phyloP scores from a whole-genome alignment of 2,329 filamentous ascomycete species.

The Colletotrichum shisoi region DNA sequence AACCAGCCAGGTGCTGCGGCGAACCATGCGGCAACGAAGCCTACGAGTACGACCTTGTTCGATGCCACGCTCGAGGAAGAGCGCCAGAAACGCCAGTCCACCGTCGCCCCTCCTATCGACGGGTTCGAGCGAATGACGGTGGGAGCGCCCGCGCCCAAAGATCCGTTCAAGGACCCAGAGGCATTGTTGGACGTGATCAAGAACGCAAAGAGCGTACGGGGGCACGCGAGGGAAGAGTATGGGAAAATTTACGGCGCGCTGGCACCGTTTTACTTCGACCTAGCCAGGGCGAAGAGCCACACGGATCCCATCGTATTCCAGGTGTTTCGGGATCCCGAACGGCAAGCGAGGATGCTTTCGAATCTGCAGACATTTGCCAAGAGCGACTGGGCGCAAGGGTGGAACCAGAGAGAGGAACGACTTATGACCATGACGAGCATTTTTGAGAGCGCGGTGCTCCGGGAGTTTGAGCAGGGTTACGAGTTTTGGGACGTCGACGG shows the following conservation, averaged over 20 bases:
- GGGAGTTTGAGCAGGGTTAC: slow-evolving; percentile 93
- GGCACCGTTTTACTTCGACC: slow-evolving; percentile 86
- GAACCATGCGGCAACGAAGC: slow-evolving; percentile 41
- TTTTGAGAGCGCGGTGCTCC: slow-evolving; percentile 88
- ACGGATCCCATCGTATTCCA: slow-evolving; percentile 85
- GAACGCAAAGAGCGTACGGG: slow-evolving; percentile 78
- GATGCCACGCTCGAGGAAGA: slow-evolving; percentile 75
- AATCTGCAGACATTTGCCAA: slow-evolving; percentile 80
- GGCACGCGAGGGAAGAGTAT: slow-evolving; percentile 87
- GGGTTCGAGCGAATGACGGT: slow-evolving; percentile 83
- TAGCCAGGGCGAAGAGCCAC: slow-evolving; percentile 74
- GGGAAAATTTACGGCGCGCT: slow-evolving; percentile 89
- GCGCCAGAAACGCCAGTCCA: slow-evolving; percentile 54
- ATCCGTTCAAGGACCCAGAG: slow-evolving; percentile 65
- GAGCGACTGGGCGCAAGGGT: slow-evolving; percentile 82
- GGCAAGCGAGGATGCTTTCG: slow-evolving; percentile 87
- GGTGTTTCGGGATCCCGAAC: slow-evolving; percentile 84
- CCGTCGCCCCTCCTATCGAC: slow-evolving; percentile 55
- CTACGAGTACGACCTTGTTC: slow-evolving; percentile 69
- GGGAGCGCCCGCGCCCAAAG: slow-evolving; percentile 51
- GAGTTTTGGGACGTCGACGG: slow-evolving; percentile 88
- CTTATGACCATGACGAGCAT: slow-evolving; percentile 77
- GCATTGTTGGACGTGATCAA: slow-evolving; percentile 74
- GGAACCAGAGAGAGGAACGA: slow-evolving; percentile 73
- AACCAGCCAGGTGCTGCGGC: slow-evolving; percentile 39